A percentile compares a stretch with the other conserved stretches of the same genome.
Conservation (phyloP, 2,329 filamentous ascomycete genomes). For the Aspergillus vadensis region DNA sequence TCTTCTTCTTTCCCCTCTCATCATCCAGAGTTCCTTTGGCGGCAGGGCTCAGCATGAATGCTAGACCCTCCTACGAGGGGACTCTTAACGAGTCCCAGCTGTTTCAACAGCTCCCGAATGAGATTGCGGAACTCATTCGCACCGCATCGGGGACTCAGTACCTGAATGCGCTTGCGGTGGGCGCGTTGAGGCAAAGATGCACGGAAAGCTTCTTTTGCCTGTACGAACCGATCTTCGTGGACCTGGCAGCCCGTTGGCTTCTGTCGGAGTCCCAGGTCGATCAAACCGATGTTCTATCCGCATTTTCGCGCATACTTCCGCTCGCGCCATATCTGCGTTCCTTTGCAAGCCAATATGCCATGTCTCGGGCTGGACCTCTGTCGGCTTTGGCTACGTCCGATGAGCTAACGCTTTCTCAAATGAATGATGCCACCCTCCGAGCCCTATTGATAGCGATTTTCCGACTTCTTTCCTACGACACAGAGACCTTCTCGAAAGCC, state of each 20-base stretch:
- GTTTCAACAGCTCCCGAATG: slow-evolving; percentile 65
- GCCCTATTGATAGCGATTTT: slow-evolving; percentile 68
- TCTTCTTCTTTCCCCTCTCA: slow-evolving; percentile 28
- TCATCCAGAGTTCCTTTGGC: slow-evolving; percentile 35
- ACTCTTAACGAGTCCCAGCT: slow-evolving; percentile 55
- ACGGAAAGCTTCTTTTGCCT: slow-evolving; percentile 74
- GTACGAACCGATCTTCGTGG: slow-evolving; percentile 75
- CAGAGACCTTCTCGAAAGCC: slow-evolving; percentile 64
- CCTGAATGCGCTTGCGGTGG: slow-evolving; percentile 69
- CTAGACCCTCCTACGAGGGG: slow-evolving; percentile 47
- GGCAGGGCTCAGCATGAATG: slow-evolving; percentile 42
- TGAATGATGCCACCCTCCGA: slow-evolving; percentile 44
- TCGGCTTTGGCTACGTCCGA: slow-evolving; percentile 35
- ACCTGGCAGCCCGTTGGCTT: slow-evolving; percentile 81
- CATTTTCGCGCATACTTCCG: slow-evolving; percentile 77
- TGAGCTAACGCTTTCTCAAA: slow-evolving; percentile 31
- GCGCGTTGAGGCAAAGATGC: slow-evolving; percentile 68
- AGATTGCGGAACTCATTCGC: slow-evolving; percentile 69
- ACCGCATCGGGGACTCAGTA: slow-evolving; percentile 65
- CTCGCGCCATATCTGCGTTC: slow-evolving; percentile 78
- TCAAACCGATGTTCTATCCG: slow-evolving; percentile 58
- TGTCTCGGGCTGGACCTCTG: slow-evolving; percentile 36
- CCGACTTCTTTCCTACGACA: slow-evolving; percentile 77
- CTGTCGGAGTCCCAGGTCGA: slow-evolving; percentile 36
- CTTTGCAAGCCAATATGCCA: slow-evolving; percentile 62